These are phyloP conservation scores for Euphorbia peplus DNA, from an alignment of 345 rosid species.

Conservation along the genomic window DNA sequence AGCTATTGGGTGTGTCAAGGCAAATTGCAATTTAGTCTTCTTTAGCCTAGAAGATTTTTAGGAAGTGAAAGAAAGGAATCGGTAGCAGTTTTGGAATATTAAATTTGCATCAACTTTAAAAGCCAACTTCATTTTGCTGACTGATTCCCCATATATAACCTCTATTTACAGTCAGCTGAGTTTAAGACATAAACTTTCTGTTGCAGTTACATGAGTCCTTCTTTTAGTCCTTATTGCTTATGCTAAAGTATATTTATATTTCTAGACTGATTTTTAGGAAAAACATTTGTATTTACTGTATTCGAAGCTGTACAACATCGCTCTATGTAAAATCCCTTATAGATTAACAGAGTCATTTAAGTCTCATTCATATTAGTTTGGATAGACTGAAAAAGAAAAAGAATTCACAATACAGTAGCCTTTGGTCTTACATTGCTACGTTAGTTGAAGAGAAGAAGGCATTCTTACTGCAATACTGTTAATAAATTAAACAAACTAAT, in stretches of 20 bases:
- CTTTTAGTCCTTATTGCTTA: not conserved
- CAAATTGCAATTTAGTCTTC: no score
- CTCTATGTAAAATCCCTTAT: not conserved
- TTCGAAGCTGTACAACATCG: not conserved
- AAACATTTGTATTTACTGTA: not conserved
- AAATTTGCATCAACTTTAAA: not conserved
- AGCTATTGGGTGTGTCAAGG: no score
- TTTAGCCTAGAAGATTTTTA: not conserved
- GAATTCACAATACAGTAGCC: no score
- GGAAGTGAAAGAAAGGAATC: not conserved
- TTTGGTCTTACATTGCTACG: not conserved
- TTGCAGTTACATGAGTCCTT: not conserved
- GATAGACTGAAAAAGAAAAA: no score
- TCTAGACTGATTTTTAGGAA: not conserved
- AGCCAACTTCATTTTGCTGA: not conserved
- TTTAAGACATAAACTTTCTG: not conserved
- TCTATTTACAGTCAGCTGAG: no score
- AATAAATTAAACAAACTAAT: constrained; percentile 2
- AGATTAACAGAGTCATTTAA: no score
- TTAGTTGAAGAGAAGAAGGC: not conserved
- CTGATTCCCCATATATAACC: not conserved
- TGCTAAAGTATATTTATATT: no score
- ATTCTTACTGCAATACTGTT: not conserved
- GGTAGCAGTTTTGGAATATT: not conserved
- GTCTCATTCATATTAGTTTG: no score